Percentiles rank a stretch among this genome's conserved stretches.
Conservation (phyloP, 139 green algal species). For the Asterochloris erici region DNA sequence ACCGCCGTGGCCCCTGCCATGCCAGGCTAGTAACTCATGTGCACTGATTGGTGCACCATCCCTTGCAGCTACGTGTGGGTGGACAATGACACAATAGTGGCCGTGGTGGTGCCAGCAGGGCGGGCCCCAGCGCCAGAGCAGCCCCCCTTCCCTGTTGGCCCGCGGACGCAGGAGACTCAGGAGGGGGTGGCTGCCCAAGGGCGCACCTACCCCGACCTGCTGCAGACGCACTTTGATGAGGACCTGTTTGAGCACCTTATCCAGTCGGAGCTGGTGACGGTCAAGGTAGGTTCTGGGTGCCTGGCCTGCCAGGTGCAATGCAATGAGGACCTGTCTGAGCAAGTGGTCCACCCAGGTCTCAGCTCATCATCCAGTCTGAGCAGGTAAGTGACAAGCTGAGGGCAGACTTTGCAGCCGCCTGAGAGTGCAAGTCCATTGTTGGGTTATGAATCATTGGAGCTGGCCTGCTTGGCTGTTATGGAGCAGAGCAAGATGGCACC, state of each 20-base stretch:
- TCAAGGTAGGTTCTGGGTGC: slow-evolving; percentile 28
- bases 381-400: too few species aligned
- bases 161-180: slow-evolving; percentile 82
- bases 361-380: too few species aligned
- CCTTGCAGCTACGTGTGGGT: slow-evolving; percentile 46
- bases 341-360: background rate
- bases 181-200: slow-evolving; percentile 28
- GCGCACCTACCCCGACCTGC: slow-evolving; percentile 91
- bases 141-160: slow-evolving; percentile 58
- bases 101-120: slow-evolving; percentile 45
- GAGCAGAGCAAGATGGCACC: too few species aligned
- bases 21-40: too few species aligned
- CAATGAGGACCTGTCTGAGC: background rate
- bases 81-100: slow-evolving; percentile 82
- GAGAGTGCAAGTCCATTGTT: too few species aligned
- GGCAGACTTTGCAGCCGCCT: too few species aligned
- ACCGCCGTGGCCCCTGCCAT: too few species aligned
- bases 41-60: too few species aligned
- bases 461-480: too few species aligned
- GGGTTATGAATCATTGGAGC: too few species aligned
- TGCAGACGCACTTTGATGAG: slow-evolving; percentile 86
- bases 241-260: slow-evolving; percentile 90
- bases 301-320: background rate
- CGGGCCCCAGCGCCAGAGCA: slow-evolving; percentile 27
- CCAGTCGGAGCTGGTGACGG: slow-evolving; percentile 58